Base-by-base conservation (phyloP, 768 basidiomycete genomes). In the Auricularia heimuer region DNA sequence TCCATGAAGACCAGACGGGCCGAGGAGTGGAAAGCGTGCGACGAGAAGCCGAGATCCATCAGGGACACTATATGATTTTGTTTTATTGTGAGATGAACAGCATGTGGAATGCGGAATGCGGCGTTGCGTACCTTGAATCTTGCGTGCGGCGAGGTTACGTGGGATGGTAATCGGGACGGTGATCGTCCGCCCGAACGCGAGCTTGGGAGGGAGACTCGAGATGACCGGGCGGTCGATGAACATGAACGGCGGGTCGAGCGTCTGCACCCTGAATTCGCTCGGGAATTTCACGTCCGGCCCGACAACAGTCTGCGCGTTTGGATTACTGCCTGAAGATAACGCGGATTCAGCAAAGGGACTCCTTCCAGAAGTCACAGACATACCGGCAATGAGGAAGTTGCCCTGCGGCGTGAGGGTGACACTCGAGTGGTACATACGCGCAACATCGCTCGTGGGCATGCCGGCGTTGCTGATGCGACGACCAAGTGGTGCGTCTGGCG, bases 401-500 rank as follows among this genome's bases (percentile, higher is more conserved):
- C 85, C 91, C 36, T 76, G 77, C 7, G 90, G 90, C 8, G 88
- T 87, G 70, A 91, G 75, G 18, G 87, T 90, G 58, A 90, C 91
- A 0, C 88, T 84, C 1, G 70, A 71, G 65, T 76, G 76, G 67
- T 77, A 77, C 69, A 77, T 54, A 29, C 76, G 65, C 21, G 76
- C 65, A 44, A 77, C 74, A 6, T 70, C 69, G 18, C 73, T 71
- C 21, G 73, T 70, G 24, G 72, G 70, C 64, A 77, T 67, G 29
- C 75, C 75, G 21, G 62, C 68, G 45, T 65, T 66, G n/a, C 71
- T 68, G 37, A 75, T 75, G 54, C 76, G 73, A 10, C 71, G 71
- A 54, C 73, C 73, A 7, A 71, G 69, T 6, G 72, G 72, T 7
- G 72, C 73, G 51, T 63, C 64, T n/a, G 76, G 76, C 61, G 74